Base-by-base conservation (phyloP, 768 basidiomycete species). In the Gymnopilus dilepis region DNA sequence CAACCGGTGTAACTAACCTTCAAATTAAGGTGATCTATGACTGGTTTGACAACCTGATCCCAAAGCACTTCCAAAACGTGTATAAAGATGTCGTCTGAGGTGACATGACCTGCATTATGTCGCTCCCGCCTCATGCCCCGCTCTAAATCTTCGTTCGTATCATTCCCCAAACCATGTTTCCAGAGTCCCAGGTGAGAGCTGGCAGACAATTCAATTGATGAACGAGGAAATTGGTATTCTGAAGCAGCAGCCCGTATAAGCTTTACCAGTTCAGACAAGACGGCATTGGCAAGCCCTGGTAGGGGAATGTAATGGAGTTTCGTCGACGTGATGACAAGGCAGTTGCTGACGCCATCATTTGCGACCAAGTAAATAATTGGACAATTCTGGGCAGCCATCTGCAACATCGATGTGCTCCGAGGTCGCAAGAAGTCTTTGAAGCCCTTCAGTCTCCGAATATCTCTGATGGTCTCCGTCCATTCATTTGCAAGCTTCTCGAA, bases 391-490 rank as follows among this genome's bases (percentile, higher is more conserved):
- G 55, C 59, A 12, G 59, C 56, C 11, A 17, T 42, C 42, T 58
- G 34, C 15, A 66, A 37, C 22, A 22, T 21, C 5, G 56, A 60
- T 45, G 61, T 33, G 11, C 34, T 30, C 15, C 13, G 41, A 8
- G 65, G 62, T 40, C 31, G 22, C 17, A 66, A 26, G 34, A 66
- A 66, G 30, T 63, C 58, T 52, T 65, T 47, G 28, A 65, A 62
- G 4, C 58, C 58, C 9, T 50, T 26, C 41, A 63, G 11, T 34
- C 37, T 52, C 65, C 33, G 8, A 42, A 58, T 54, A 57, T 17
- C 6, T 58, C 38, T 22, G 11, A 65, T 15, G 15, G 37, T 26
- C 12, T 51, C 28, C 8, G 17, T 13, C 65, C 65, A 65, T 26
- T 59, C 47, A 15, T 57, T 50, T 22, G 52, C 37, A n/a, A 65